Percentiles rank a stretch among this genome's conserved stretches.
These are phyloP conservation scores for Dalbergia oliveri DNA, from an alignment of 306 rosid species.

Conservation along the genomic window DNA sequence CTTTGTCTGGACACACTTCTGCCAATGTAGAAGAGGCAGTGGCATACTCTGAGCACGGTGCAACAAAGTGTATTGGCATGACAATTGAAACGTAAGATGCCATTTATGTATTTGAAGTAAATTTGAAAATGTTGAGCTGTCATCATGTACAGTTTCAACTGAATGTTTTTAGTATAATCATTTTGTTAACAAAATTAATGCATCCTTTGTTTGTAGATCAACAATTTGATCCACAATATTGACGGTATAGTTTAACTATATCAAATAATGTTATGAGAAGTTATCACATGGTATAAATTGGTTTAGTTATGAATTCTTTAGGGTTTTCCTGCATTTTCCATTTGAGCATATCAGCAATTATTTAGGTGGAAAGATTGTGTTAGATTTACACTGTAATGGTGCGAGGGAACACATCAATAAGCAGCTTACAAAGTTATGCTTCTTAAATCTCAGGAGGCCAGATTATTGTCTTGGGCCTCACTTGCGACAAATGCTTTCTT, in stretches of 20 bases:
- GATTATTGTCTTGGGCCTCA: conserved; percentile 99
- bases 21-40: conserved; percentile 97
- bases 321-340: conserved; percentile 17
- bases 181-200: conserved; percentile 31
- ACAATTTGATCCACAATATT: not conserved
- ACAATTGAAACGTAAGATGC: conserved; percentile 90
- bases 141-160: conserved; percentile 18
- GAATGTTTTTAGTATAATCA: not conserved
- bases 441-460: conserved; percentile 82
- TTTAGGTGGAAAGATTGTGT: not conserved
- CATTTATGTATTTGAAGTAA: not conserved
- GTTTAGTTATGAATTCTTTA: conserved; percentile 14
- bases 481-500: conserved; percentile 95
- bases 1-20: conserved; percentile 96
- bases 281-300: conserved; percentile 7
- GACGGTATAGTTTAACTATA: too few species aligned
- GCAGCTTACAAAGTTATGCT: conserved; percentile 32
- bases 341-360: conserved; percentile 36
- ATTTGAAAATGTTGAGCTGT: conserved; percentile 8
- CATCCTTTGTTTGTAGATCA: conserved; percentile 18
- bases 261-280: conserved; percentile 5
- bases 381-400: conserved; percentile 25
- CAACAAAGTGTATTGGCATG: conserved; percentile 97
- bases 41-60: conserved; percentile 87
- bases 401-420: conserved; percentile 27